Evolutionary conservation across 1,139 yeast genomes (phyloP).

Genomic region (Ogataea hybrid): DNA sequence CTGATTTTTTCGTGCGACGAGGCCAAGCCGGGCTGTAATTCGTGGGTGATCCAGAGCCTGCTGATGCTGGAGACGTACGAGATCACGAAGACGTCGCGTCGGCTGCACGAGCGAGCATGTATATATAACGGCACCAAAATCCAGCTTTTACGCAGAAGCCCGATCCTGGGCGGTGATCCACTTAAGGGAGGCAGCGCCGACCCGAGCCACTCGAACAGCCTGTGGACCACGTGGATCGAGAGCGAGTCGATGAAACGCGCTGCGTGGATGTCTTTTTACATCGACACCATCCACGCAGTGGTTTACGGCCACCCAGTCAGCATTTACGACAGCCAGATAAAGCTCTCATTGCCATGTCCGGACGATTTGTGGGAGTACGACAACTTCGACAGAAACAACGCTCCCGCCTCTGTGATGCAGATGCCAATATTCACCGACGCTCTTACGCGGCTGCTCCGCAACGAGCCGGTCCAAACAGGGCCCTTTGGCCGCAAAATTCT

Average conservation of each 20-base stretch:
- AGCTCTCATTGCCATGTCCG: slow-evolving; percentile 69
- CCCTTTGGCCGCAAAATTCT: slow-evolving; percentile 57
- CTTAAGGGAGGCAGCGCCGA: slow-evolving; percentile 19
- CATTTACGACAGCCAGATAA: slow-evolving; percentile 64
- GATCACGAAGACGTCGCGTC: slow-evolving; percentile 53
- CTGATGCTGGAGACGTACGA: slow-evolving; percentile 65
- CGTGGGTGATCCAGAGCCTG: slow-evolving; percentile 68
- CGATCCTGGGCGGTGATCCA: slow-evolving; percentile 72
- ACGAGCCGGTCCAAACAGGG: slow-evolving; percentile 38
- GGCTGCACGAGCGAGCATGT: slow-evolving; percentile 71
- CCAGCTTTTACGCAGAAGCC: slow-evolving; percentile 68
- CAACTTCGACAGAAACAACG: slow-evolving; percentile 28
- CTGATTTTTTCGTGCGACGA: slow-evolving; percentile 57
- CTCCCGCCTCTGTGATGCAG: slow-evolving; percentile 23
- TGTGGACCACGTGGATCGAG: slow-evolving; percentile 68
- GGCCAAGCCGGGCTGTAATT: slow-evolving; percentile 54
- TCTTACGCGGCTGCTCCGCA: slow-evolving; percentile 47
- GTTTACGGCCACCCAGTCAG: slow-evolving; percentile 72
- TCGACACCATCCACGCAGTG: slow-evolving; percentile 72
- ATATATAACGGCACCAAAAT: slow-evolving; percentile 77
- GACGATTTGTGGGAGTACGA: slow-evolving; percentile 69
- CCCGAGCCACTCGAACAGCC: slow-evolving; percentile 16
- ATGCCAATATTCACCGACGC: slow-evolving; percentile 46
- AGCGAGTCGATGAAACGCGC: slow-evolving; percentile 72
- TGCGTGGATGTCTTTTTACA: slow-evolving; percentile 71